phyloP scores from a whole-genome alignment of 176 grass and related monocot genomes.

The Triticum monococcum region DNA sequence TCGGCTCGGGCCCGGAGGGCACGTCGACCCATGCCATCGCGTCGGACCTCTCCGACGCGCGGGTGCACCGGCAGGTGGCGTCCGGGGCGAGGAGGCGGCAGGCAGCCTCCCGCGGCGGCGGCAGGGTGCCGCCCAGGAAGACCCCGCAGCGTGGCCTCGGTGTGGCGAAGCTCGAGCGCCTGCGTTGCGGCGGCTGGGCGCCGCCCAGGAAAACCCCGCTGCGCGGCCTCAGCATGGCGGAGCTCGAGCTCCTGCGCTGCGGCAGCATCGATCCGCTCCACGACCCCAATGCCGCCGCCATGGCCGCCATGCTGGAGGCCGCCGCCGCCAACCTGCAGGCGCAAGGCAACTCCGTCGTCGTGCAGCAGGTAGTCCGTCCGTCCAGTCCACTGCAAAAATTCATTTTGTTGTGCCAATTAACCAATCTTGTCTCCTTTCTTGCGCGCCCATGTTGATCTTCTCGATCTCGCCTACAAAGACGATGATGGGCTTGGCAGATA shows the following conservation, averaged over 20 bases:
- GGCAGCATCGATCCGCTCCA: slow-evolving; percentile 26
- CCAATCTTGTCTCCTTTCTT: neutral
- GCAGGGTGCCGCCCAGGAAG: no score
- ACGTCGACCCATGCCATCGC: neutral
- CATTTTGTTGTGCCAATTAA: neutral
- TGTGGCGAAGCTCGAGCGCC: no score
- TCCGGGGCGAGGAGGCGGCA: slow-evolving; percentile 18
- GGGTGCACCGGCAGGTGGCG: slow-evolving; percentile 5
- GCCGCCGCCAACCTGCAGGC: neutral
- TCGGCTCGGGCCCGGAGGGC: neutral
- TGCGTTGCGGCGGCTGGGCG: no score
- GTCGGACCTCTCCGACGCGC: neutral
- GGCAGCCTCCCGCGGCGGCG: neutral
- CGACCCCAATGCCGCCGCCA: slow-evolving; percentile 25
- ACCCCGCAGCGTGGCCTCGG: no score
- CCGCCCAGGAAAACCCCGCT: no score
- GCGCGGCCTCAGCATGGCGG: no score
- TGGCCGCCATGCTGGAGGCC: slow-evolving; percentile 18
- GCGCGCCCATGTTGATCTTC: neutral
- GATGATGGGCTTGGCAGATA: slow-evolving; percentile 22
- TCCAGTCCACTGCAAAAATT: neutral
- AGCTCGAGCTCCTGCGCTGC: no score
- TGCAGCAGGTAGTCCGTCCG: slow-evolving; percentile 28
- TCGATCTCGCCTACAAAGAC: slow-evolving; percentile 24
- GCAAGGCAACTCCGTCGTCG: neutral